Evolutionary conservation across 768 basidiomycete species (phyloP).

Genomic region (Porphyrellus cyaneotinctus): DNA sequence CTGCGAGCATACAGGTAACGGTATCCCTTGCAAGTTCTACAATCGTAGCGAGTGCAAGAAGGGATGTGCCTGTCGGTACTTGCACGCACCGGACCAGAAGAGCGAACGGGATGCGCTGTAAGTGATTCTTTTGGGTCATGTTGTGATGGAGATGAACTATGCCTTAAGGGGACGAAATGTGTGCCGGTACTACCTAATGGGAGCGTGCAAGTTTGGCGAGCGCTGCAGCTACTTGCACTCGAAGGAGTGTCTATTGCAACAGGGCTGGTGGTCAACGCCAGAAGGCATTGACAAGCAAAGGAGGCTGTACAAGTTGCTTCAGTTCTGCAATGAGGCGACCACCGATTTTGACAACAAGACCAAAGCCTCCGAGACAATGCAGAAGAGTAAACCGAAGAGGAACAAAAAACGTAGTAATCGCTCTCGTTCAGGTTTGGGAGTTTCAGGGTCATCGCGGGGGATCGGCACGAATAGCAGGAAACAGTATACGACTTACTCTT

Average conservation of each 20-base stretch:
- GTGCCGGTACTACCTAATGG: conserved; percentile 40
- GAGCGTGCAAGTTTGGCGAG: conserved; percentile 36
- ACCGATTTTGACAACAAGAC: neutral
- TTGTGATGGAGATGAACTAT: neutral
- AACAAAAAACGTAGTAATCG: neutral
- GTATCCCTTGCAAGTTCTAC: conserved; percentile 52
- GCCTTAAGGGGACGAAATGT: conserved; percentile 48
- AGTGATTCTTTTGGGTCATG: conserved; percentile 15
- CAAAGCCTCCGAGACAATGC: neutral
- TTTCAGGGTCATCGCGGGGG: neutral
- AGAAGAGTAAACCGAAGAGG: neutral
- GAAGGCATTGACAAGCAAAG: conserved; percentile 6
- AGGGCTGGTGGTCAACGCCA: conserved; percentile 44
- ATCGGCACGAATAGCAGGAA: neutral
- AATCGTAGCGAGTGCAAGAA: conserved; percentile 49
- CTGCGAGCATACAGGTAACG: conserved; percentile 48
- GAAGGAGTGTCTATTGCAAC: conserved; percentile 38
- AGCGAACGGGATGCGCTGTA: conserved; percentile 55
- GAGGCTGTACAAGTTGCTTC: neutral
- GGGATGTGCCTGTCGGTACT: conserved; percentile 41
- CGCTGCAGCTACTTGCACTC: conserved; percentile 50
- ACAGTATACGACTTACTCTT: neutral
- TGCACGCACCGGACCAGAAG: conserved; percentile 52
- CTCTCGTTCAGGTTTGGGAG: neutral
- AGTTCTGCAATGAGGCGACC: neutral